These are phyloP conservation scores for Suillus sp. DNA, from an alignment of 768 basidiomycete species.

Conservation along the genomic window DNA sequence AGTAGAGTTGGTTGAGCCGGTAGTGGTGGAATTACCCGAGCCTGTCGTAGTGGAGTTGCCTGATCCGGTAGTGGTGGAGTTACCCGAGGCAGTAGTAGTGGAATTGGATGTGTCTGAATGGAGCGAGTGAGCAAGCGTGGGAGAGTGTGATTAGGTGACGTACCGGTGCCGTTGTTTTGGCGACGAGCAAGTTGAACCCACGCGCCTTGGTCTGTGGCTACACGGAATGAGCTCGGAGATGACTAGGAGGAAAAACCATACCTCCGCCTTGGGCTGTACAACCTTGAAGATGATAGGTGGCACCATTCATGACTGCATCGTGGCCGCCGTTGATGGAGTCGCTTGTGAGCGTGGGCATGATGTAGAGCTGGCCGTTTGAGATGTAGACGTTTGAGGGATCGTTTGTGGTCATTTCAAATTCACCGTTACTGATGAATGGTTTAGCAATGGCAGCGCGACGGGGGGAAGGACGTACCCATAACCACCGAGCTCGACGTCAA, in stretches of 20 bases:
- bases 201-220: constrained; percentile 28
- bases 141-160: not conserved
- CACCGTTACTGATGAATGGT: constrained; percentile 40
- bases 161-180: constrained; percentile 36
- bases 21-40: constrained; percentile 14
- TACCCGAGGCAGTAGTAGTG: not conserved
- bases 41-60: constrained; percentile 24
- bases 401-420: constrained; percentile 58
- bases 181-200: constrained; percentile 17
- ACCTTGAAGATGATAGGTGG: constrained; percentile 37
- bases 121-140: not conserved
- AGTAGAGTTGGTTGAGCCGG: constrained; percentile 13
- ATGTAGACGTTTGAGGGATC: constrained; percentile 43
- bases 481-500: constrained; percentile 56
- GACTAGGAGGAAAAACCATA: not conserved
- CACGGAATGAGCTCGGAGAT: not conserved
- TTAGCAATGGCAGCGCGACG: constrained; percentile 3
- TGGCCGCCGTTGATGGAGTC: constrained; percentile 43
- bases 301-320: constrained; percentile 42
- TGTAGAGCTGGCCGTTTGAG: constrained; percentile 53
- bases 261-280: constrained; percentile 32
- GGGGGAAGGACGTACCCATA: constrained; percentile 39
- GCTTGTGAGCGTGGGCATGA: constrained; percentile 59
- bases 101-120: not conserved
- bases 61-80: constrained; percentile 14